Evolutionary conservation across 2,329 filamentous ascomycete species (phyloP).

Genomic region (Ascochyta lentis): DNA sequence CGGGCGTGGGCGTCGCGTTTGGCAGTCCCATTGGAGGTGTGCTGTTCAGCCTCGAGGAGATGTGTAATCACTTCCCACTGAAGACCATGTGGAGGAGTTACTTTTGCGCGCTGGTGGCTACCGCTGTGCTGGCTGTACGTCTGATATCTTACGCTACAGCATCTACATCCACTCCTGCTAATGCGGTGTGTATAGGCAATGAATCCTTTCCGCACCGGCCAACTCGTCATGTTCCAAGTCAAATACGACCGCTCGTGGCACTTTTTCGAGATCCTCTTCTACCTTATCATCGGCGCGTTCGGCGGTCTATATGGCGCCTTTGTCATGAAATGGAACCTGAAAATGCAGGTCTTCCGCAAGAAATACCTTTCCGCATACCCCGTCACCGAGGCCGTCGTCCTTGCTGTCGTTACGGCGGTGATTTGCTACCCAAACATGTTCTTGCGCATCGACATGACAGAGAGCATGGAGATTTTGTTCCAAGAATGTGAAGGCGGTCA

Average conservation of each 20-base stretch:
- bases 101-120: slow-evolving; percentile 95
- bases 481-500: slow-evolving; percentile 88
- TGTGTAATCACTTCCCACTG: slow-evolving; percentile 94
- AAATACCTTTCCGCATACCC: slow-evolving; percentile 86
- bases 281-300: slow-evolving; percentile 88
- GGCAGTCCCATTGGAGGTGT: slow-evolving; percentile 97
- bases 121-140: slow-evolving; percentile 78
- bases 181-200: slow-evolving; percentile 65
- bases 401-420: slow-evolving; percentile 83
- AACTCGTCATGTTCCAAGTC: slow-evolving; percentile 99
- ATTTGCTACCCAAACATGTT: slow-evolving; percentile 98
- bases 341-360: slow-evolving; percentile 90
- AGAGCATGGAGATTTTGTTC: slow-evolving; percentile 98
- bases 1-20: slow-evolving; percentile 95
- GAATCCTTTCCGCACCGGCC: slow-evolving; percentile 96
- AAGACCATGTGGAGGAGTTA: slow-evolving; percentile 99
- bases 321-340: slow-evolving; percentile 97
- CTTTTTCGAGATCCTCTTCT: slow-evolving; percentile 95
- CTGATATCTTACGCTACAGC: neutral
- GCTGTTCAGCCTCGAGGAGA: slow-evolving; percentile 95
- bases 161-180: neutral
- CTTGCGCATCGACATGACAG: slow-evolving; percentile 95
- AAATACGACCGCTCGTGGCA: slow-evolving; percentile 96
- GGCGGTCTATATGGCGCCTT: slow-evolving; percentile 95
- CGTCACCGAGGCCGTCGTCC: slow-evolving; percentile 81